A percentile compares a stretch with the other conserved stretches of the same genome.
Conservation (phyloP, 2,329 filamentous ascomycete species). For the Verticillium klebahnii region DNA sequence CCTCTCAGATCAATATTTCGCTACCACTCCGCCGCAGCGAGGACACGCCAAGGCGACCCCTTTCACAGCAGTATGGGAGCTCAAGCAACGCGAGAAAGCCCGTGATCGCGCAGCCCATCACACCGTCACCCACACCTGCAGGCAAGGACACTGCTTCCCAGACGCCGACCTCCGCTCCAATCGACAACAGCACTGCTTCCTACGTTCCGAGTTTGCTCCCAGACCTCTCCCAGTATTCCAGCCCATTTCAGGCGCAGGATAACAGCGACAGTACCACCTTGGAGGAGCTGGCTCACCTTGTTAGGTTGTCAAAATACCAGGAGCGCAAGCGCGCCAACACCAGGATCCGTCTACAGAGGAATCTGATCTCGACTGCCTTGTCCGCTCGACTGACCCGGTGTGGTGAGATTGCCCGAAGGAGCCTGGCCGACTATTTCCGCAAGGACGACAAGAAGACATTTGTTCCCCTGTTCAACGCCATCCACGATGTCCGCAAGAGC, state of each 20-base stretch:
- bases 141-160: conserved; percentile 17
- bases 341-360: conserved; percentile 68
- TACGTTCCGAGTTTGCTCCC: conserved; percentile 41
- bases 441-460: conserved; percentile 76
- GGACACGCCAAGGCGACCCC: conserved; percentile 33
- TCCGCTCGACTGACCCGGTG: conserved; percentile 71
- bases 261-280: conserved; percentile 61
- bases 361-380: conserved; percentile 68
- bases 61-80: conserved; percentile 29
- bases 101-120: conserved; percentile 40
- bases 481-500: conserved; percentile 74
- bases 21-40: conserved; percentile 39
- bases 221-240: conserved; percentile 63
- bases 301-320: conserved; percentile 74
- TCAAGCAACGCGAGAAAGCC: conserved; percentile 40
- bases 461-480: conserved; percentile 67
- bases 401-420: conserved; percentile 69
- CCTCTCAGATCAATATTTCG: conserved; percentile 37
- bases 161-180: conserved; percentile 25
- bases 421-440: conserved; percentile 73
- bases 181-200: conserved; percentile 32
- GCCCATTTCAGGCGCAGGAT: conserved; percentile 54
- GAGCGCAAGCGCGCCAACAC: conserved; percentile 74
- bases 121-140: conserved; percentile 20
- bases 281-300: conserved; percentile 73